Conservation (phyloP, 2,329 filamentous ascomycete species). For the Apiospora saccharicola region DNA sequence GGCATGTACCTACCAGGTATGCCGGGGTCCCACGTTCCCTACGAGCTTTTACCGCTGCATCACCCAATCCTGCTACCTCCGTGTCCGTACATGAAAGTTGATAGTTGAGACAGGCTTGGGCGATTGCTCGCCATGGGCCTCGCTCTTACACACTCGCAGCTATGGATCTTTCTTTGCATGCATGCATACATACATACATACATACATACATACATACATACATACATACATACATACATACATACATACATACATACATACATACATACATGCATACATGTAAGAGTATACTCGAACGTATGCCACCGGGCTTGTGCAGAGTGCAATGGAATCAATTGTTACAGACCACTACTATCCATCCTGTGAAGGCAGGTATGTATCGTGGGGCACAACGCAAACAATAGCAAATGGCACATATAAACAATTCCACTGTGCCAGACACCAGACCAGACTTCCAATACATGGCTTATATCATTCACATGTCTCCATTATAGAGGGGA, state of each 20-base stretch:
- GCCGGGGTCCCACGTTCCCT: slow-evolving; percentile 18
- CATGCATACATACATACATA: neutral
- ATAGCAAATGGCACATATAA: neutral
- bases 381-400: neutral
- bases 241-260: neutral
- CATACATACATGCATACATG: neutral
- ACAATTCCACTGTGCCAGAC: neutral
- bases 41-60: slow-evolving; percentile 19
- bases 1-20: neutral
- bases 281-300: slow-evolving; percentile 1
- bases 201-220: neutral
- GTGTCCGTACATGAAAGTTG: neutral
- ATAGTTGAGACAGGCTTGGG: neutral
- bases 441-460: neutral
- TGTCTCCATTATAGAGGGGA: neutral
- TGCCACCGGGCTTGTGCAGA: neutral
- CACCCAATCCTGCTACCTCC: slow-evolving; percentile 1
- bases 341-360: neutral
- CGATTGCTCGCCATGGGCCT: neutral
- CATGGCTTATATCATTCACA: neutral
- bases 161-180: slow-evolving; percentile 11
- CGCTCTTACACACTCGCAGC: neutral
- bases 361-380: neutral
- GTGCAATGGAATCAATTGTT: neutral
- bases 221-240: neutral